phyloP scores from a whole-genome alignment of 805 yeast species.

The Torulaspora quercuum region DNA sequence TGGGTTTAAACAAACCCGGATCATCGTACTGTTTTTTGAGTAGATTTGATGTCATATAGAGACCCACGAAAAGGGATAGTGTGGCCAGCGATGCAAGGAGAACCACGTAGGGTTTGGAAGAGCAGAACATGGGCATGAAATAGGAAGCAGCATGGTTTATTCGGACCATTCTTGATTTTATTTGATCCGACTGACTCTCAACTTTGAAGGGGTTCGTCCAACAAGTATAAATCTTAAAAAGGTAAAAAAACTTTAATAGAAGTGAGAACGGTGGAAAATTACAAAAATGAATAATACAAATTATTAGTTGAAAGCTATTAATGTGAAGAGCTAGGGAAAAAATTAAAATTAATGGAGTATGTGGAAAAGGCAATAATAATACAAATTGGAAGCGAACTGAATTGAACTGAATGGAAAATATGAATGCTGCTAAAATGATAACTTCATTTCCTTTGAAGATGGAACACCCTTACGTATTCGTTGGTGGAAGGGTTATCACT shows the following conservation, averaged over 20 bases:
- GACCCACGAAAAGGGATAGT: slow-evolving; percentile 16
- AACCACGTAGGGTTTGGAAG: slow-evolving; percentile 28
- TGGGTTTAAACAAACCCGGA: slow-evolving; percentile 36
- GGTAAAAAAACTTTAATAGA: too few species aligned
- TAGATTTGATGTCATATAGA: slow-evolving; percentile 25
- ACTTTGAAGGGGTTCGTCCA: too few species aligned
- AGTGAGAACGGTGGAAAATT: not conserved
- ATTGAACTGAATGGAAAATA: slow-evolving; percentile 1
- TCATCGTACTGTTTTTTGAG: slow-evolving; percentile 28
- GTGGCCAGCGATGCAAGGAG: slow-evolving; percentile 15
- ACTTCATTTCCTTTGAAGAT: slow-evolving; percentile 20
- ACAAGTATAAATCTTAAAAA: too few species aligned
- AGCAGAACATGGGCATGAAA: slow-evolving; percentile 37
- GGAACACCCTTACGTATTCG: slow-evolving; percentile 33
- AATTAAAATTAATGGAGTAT: too few species aligned
- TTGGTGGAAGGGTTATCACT: slow-evolving; percentile 31
- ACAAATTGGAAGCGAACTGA: slow-evolving; percentile 4
- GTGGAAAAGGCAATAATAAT: slow-evolving; percentile 4
- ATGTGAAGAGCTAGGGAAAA: too few species aligned
- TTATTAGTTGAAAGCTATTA: too few species aligned
- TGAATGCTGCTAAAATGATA: not conserved
- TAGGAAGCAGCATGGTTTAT: slow-evolving; percentile 32
- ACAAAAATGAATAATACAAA: slow-evolving; percentile 1
- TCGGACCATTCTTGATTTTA: slow-evolving; percentile 35
- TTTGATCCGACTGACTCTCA: too few species aligned